Evolutionary conservation across 2,329 filamentous ascomycete species (phyloP).

Genomic region (Balansia obtecta): DNA sequence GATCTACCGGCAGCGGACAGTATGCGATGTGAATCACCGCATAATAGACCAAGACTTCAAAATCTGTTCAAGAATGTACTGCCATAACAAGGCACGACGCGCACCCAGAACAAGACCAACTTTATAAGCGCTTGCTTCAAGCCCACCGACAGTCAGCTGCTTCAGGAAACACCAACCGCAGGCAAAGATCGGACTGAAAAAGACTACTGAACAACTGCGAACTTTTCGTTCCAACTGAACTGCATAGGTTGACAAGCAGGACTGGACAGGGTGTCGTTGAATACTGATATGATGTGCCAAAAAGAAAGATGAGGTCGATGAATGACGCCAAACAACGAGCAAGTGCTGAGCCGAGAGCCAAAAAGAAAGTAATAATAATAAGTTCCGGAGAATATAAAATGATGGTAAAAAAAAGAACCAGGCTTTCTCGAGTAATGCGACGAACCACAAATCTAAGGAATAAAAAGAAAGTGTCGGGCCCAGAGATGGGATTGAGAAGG

Average conservation of each 20-base stretch:
- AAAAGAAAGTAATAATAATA: neutral
- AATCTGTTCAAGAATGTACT: neutral
- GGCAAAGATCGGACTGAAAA: too few species aligned
- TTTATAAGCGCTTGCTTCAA: neutral
- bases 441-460: neutral
- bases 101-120: neutral
- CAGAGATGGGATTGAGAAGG: neutral
- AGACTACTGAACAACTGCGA: too few species aligned
- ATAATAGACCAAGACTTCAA: neutral
- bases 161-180: too few species aligned
- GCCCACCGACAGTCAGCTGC: neutral
- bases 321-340: neutral
- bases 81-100: slow-evolving; percentile 1
- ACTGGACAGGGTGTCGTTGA: too few species aligned
- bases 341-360: neutral
- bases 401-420: neutral
- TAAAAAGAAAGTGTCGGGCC: too few species aligned
- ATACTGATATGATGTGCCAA: too few species aligned
- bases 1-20: neutral
- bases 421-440: neutral
- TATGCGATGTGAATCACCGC: slow-evolving; percentile 2
- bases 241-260: too few species aligned
- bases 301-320: too few species aligned
- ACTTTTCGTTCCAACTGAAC: too few species aligned
- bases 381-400: neutral